Percentiles rank a stretch among this genome's conserved stretches.
phyloP scores from a whole-genome alignment of 257 asterid species.

The Gynochthodes officinalis region DNA sequence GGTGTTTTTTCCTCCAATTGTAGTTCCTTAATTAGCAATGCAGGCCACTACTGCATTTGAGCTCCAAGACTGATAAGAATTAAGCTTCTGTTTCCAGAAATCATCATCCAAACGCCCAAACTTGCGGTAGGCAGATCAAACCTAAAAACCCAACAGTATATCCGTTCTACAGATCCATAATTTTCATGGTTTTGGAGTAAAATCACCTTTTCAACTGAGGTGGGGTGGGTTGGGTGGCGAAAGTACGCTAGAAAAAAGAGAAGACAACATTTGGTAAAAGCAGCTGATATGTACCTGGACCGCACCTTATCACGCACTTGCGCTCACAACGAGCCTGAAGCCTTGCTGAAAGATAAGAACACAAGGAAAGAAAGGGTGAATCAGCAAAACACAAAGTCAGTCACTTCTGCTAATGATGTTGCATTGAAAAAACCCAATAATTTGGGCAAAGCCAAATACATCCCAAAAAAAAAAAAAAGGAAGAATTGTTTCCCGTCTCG shows the following conservation, averaged over 20 bases:
- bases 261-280: not conserved
- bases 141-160: not conserved
- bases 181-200: not conserved
- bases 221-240: not conserved
- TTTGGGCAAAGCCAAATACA: not conserved
- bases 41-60: not conserved
- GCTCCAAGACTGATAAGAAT: not conserved
- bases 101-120: not conserved
- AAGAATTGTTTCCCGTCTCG: slow-evolving; percentile 20
- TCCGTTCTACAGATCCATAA: not conserved
- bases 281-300: not conserved
- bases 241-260: not conserved
- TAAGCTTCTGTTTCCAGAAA: not conserved
- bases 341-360: slow-evolving; percentile 25
- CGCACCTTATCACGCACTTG: slow-evolving; percentile 7
- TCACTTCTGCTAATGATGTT: not conserved
- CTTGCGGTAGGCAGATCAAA: not conserved
- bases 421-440: not conserved
- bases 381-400: too few species aligned
- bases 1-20: not conserved
- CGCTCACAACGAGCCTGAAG: slow-evolving; percentile 3
- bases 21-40: not conserved
- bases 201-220: not conserved
- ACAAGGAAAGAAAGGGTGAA: not conserved
- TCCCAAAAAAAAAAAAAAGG: not conserved